Conservation (phyloP, 805 yeast genomes). For the Cyberlindnera mrakii region DNA sequence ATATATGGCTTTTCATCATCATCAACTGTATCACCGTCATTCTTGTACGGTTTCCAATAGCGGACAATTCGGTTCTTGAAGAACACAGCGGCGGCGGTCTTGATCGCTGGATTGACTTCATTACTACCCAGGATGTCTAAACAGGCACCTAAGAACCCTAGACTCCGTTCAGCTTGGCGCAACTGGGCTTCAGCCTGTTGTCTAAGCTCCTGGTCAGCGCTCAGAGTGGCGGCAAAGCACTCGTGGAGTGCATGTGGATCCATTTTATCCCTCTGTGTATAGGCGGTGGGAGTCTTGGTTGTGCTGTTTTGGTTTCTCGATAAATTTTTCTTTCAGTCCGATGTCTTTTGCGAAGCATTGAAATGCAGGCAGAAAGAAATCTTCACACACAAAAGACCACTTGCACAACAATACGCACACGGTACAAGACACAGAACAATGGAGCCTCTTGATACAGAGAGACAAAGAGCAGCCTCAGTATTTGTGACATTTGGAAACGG, state of each 20-base stretch:
- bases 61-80: conserved; percentile 68
- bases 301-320: not conserved
- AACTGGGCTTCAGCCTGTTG: conserved; percentile 66
- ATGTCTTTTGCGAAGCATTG: not conserved
- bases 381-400: no score
- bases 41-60: conserved; percentile 45
- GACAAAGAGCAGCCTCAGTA: conserved; percentile 6
- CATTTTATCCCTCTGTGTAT: conserved; percentile 35
- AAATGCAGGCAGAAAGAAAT: no score
- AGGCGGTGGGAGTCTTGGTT: no score
- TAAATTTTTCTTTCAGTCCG: not conserved
- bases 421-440: not conserved
- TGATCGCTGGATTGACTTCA: conserved; percentile 45
- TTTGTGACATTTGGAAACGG: conserved; percentile 8
- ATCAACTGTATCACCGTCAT: conserved; percentile 40
- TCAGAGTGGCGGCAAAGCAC: conserved; percentile 76
- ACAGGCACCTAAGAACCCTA: conserved; percentile 81
- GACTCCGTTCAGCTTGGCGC: conserved; percentile 45
- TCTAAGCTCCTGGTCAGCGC: conserved; percentile 55
- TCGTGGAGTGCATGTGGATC: conserved; percentile 61
- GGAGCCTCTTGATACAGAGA: not conserved
- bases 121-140: conserved; percentile 60
- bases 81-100: conserved; percentile 73
- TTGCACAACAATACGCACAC: no score
- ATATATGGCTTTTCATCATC: conserved; percentile 70